These are phyloP conservation scores for Populus tomentosa DNA, from an alignment of 441 rosid species.

Conservation along the genomic window DNA sequence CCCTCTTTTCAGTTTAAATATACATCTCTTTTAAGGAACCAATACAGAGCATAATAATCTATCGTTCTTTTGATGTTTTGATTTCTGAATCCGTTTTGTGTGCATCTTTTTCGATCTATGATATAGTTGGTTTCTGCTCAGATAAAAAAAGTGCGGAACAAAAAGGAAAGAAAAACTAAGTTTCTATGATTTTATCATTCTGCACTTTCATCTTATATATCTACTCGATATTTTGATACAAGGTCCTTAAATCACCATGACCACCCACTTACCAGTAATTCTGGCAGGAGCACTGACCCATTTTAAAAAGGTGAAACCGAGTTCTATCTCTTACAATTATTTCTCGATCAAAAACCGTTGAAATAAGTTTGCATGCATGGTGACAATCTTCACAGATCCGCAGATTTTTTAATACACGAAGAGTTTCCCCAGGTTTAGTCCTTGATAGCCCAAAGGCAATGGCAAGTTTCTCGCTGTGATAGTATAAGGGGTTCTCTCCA, in stretches of 20 bases:
- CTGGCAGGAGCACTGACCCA: slow-evolving; percentile 37
- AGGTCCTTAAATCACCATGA: background rate
- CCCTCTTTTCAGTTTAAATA: background rate
- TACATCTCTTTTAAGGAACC: background rate
- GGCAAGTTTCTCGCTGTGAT: slow-evolving; percentile 46
- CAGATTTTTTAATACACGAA: slow-evolving; percentile 30
- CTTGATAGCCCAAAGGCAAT: slow-evolving; percentile 38
- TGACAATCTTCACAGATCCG: slow-evolving; percentile 38
- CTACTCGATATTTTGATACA: background rate
- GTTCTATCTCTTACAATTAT: slow-evolving; percentile 34
- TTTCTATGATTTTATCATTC: too few relatives aligned
- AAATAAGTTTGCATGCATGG: slow-evolving; percentile 33
- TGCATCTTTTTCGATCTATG: too few relatives aligned
- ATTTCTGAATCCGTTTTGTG: too few relatives aligned
- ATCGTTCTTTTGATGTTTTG: background rate
- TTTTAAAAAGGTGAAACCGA: slow-evolving; percentile 37
- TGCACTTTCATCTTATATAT: background rate
- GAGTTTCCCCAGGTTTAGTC: slow-evolving; percentile 26
- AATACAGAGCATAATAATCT: too few relatives aligned
- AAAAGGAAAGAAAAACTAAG: too few relatives aligned
- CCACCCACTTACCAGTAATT: slow-evolving; percentile 30
- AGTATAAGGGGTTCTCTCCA: slow-evolving; percentile 22
- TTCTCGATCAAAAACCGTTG: slow-evolving; percentile 27
- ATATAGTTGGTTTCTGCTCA: too few relatives aligned
- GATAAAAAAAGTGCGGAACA: too few relatives aligned